These are phyloP conservation scores for Jatropha multifida DNA, from an alignment of 441 rosid species.

Conservation along the genomic window DNA sequence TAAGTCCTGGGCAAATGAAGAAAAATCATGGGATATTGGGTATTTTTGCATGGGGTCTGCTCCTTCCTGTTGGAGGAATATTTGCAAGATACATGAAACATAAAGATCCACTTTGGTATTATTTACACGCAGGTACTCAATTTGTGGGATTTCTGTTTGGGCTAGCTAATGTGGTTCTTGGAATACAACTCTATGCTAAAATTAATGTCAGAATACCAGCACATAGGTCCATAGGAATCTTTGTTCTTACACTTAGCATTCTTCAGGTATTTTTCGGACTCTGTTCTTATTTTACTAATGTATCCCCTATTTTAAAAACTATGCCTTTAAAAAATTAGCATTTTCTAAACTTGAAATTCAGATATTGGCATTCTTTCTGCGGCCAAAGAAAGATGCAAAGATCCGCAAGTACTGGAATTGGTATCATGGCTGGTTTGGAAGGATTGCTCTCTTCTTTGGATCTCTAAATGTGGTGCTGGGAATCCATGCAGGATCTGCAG, in stretches of 20 bases:
- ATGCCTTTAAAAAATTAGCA: background rate
- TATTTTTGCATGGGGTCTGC: conserved; percentile 69
- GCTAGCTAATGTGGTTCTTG: conserved; percentile 62
- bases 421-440: conserved; percentile 89
- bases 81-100: conserved; percentile 78
- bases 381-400: conserved; percentile 76
- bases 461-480: conserved; percentile 70
- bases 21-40: conserved; percentile 78
- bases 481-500: conserved; percentile 54
- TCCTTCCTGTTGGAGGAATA: conserved; percentile 80
- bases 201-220: conserved; percentile 52
- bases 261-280: conserved; percentile 63
- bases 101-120: conserved; percentile 85
- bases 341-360: conserved; percentile 21
- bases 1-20: conserved; percentile 41
- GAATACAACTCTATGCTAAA: conserved; percentile 59
- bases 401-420: conserved; percentile 77
- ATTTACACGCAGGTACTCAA: conserved; percentile 67
- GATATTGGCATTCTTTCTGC: conserved; percentile 79
- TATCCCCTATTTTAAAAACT: too few species aligned
- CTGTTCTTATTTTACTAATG: background rate
- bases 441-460: conserved; percentile 75
- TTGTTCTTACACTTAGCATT: conserved; percentile 58
- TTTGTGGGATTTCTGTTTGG: conserved; percentile 71
- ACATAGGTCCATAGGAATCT: conserved; percentile 86